These are phyloP conservation scores for Bretschneidera sinensis DNA, from an alignment of 345 rosid genomes.

Conservation along the genomic window DNA sequence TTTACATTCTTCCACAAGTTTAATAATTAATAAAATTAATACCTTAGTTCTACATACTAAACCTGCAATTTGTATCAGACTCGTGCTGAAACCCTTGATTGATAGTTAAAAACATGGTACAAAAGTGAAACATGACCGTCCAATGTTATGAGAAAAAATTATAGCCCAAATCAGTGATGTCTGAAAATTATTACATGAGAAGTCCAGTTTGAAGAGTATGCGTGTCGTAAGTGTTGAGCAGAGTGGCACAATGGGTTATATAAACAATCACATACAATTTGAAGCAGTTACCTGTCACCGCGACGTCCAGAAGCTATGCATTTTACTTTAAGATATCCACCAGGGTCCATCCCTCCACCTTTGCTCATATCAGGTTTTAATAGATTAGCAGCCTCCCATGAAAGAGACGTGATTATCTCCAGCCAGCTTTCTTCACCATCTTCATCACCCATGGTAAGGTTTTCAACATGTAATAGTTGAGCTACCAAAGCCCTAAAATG, in stretches of 20 bases:
- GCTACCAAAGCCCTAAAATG: constrained; percentile 95
- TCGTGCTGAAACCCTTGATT: too few species aligned
- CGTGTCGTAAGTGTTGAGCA: too few species aligned
- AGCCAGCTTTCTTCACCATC: constrained; percentile 71
- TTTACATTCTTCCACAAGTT: not conserved
- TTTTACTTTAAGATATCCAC: constrained; percentile 95
- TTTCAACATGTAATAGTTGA: constrained; percentile 85
- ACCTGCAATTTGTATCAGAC: not conserved
- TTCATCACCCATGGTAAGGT: constrained; percentile 62
- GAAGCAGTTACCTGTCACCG: constrained; percentile 66
- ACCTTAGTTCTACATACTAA: not conserved
- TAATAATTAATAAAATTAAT: too few species aligned
- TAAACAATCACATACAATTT: not conserved
- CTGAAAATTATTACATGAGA: not conserved
- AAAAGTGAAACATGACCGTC: too few species aligned
- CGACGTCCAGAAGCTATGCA: constrained; percentile 88
- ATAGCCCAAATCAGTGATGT: not conserved
- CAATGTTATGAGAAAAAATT: not conserved
- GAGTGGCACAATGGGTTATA: not conserved
- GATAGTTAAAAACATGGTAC: too few species aligned
- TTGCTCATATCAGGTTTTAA: constrained; percentile 91
- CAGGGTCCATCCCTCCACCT: constrained; percentile 99
- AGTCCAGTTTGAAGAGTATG: not conserved
- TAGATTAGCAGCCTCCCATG: constrained; percentile 95
- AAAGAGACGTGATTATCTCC: constrained; percentile 85